A percentile compares a stretch with the other conserved stretches of the same genome.
Conservation (phyloP, 345 rosid genomes). For the Lumnitzera racemosa region DNA sequence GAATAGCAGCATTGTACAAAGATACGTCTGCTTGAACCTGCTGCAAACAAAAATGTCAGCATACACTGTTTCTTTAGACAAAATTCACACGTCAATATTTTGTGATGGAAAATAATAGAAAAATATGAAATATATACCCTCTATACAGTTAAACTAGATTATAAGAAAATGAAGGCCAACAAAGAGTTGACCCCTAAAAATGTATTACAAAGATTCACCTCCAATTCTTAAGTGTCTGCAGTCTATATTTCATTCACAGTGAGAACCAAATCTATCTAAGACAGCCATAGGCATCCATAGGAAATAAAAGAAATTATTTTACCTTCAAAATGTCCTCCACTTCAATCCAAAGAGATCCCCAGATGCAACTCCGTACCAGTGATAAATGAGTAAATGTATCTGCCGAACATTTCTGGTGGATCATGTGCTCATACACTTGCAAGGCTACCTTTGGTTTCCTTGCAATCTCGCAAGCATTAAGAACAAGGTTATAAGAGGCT, state of each 20-base stretch:
- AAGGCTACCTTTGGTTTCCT: slow-evolving; percentile 60
- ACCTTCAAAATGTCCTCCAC: slow-evolving; percentile 58
- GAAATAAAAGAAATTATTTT: slow-evolving; percentile 8
- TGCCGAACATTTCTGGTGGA: slow-evolving; percentile 35
- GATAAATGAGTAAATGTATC: slow-evolving; percentile 67
- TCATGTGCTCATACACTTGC: slow-evolving; percentile 72
- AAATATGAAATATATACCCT: no score
- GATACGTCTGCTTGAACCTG: slow-evolving; percentile 52
- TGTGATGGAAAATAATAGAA: no score
- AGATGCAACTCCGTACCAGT: slow-evolving; percentile 55
- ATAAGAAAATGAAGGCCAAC: no score
- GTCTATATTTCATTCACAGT: no score
- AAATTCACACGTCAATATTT: no score
- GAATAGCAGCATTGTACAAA: slow-evolving; percentile 57
- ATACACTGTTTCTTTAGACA: no score
- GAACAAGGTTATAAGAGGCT: slow-evolving; percentile 55
- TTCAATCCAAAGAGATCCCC: slow-evolving; percentile 79
- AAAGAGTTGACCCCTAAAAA: no score
- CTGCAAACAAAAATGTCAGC: slow-evolving; percentile 12
- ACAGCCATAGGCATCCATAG: background rate
- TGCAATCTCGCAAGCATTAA: slow-evolving; percentile 62
- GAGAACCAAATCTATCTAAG: no score
- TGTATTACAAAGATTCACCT: no score
- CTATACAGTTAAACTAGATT: no score
- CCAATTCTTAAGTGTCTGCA: no score